Conservation (phyloP, 1,139 yeast species). For the Geotrichum klebahnii region DNA sequence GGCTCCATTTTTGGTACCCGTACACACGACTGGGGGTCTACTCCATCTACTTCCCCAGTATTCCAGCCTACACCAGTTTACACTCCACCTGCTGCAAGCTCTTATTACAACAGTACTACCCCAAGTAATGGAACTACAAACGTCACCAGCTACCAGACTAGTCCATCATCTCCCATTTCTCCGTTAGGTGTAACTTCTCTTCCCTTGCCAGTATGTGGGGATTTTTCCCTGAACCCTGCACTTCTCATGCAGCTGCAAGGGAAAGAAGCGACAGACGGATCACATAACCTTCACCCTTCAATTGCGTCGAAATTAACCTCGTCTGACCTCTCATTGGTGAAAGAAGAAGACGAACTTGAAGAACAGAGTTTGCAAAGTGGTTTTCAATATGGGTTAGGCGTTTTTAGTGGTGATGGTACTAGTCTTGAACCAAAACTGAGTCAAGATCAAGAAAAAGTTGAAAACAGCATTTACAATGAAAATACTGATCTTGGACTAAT, state of each 20-base stretch:
- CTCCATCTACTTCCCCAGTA: slow-evolving; percentile 12
- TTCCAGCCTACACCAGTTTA: slow-evolving; percentile 19
- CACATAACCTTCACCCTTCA: neutral
- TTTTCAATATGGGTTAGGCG: neutral
- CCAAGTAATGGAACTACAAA: neutral
- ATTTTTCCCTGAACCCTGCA: neutral
- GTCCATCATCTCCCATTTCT: slow-evolving; percentile 4
- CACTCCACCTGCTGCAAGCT: slow-evolving; percentile 8
- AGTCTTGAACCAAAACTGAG: neutral
- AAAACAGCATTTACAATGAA: neutral
- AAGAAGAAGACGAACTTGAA: neutral
- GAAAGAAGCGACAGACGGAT: neutral
- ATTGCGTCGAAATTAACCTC: neutral
- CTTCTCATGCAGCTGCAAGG: neutral
- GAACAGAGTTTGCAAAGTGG: neutral
- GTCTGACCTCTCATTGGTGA: neutral
- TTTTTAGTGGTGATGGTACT: neutral
- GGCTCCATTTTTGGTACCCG: slow-evolving; percentile 38
- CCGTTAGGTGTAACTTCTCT: neutral
- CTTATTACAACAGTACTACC: neutral
- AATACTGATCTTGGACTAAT: neutral
- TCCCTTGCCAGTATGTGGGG: neutral
- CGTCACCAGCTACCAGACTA: neutral
- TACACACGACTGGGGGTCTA: slow-evolving; percentile 37
- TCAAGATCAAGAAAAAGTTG: neutral